Conservation (phyloP, 768 basidiomycete genomes). For the Exsudoporus frostii region DNA sequence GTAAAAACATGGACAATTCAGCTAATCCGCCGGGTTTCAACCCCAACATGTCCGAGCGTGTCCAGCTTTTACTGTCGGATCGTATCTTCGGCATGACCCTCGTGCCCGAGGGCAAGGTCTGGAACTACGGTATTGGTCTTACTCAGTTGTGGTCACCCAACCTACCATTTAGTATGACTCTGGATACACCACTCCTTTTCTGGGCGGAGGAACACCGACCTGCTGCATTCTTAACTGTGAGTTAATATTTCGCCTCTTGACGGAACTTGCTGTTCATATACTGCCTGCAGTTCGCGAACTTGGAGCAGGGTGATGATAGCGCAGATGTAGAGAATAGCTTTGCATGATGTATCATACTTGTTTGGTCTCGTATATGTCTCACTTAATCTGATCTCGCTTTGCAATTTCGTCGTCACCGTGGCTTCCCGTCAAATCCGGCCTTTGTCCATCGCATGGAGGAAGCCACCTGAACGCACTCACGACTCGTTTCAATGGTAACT, state of each 20-base stretch:
- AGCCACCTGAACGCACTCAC: too few species aligned
- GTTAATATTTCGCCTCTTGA: constrained; percentile 26
- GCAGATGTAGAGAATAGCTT: constrained; percentile 96
- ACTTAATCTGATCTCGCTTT: constrained; percentile 4
- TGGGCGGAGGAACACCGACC: constrained; percentile 97
- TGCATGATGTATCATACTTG: constrained; percentile 48
- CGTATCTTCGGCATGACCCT: constrained; percentile 95
- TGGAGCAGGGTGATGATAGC: constrained; percentile 89
- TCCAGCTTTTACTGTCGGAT: constrained; percentile 90
- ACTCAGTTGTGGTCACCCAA: constrained; percentile 89
- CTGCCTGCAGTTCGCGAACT: constrained; percentile 68
- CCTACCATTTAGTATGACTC: constrained; percentile 74
- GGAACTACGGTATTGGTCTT: constrained; percentile 95
- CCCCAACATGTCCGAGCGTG: constrained; percentile 97
- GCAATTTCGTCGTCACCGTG: background rate
- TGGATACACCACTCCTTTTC: constrained; percentile 93
- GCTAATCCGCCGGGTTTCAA: constrained; percentile 90
- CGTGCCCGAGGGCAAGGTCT: constrained; percentile 89
- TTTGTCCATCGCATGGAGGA: too few species aligned
- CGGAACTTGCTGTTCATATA: background rate
- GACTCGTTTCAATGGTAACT: background rate
- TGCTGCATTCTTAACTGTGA: constrained; percentile 86
- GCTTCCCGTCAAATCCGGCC: too few species aligned
- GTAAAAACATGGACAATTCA: constrained; percentile 87
- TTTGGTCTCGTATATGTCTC: background rate